Evolutionary conservation across 148 eudicot genomes (phyloP).

Genomic region (Fagopyrum homotropicum): DNA sequence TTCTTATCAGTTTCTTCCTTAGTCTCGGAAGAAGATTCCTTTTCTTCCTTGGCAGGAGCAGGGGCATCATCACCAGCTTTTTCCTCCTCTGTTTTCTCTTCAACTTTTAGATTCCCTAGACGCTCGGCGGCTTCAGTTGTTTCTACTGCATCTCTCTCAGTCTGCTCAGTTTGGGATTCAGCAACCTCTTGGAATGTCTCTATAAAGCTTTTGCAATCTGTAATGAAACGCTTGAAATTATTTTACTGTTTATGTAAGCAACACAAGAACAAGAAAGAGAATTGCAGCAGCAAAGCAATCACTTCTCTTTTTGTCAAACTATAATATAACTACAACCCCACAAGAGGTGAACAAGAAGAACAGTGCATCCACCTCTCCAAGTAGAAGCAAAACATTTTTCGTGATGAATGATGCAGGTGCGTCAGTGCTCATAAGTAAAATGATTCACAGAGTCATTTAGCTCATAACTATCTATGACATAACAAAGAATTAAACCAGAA

Average conservation of each 20-base stretch:
- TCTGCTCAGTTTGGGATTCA: constrained; percentile 53
- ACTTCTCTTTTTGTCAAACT: not conserved
- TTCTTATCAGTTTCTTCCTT: constrained; percentile 7
- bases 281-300: not conserved
- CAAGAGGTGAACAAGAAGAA: not conserved
- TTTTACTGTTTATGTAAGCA: not conserved
- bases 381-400: not conserved
- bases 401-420: not conserved
- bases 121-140: constrained; percentile 54
- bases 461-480: not conserved
- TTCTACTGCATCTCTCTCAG: constrained; percentile 39
- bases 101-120: constrained; percentile 62
- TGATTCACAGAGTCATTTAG: not conserved
- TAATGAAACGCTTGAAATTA: not conserved
- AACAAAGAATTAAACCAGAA: not conserved
- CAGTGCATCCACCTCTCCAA: not conserved
- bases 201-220: constrained; percentile 79
- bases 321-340: not conserved
- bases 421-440: not conserved
- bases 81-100: constrained; percentile 36
- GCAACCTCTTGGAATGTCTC: constrained; percentile 68
- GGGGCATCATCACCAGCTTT: constrained; percentile 21
- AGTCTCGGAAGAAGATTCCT: not conserved
- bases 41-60: constrained; percentile 10
- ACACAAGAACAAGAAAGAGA: not conserved